These are phyloP conservation scores for Aureobasidium sp. DNA, from an alignment of 2,329 filamentous ascomycete species.

Conservation along the genomic window DNA sequence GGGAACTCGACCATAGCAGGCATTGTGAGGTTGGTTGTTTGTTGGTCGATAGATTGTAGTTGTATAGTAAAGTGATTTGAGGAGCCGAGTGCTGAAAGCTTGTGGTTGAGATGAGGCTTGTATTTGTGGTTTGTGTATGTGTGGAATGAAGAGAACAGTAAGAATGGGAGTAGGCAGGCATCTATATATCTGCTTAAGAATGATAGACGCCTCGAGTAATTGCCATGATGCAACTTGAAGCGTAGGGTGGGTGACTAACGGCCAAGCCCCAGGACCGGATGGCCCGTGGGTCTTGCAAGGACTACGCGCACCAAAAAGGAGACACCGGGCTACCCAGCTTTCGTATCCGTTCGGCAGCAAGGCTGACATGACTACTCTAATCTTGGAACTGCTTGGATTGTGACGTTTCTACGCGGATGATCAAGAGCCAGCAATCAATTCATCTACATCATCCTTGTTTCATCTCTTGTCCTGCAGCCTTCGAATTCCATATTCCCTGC, in stretches of 20 bases:
- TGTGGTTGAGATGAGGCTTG: background rate
- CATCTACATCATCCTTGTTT: constrained; percentile 11
- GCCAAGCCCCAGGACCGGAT: background rate
- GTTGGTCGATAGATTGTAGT: background rate
- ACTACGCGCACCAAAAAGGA: constrained; percentile 7
- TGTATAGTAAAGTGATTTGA: background rate
- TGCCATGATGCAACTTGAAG: constrained; percentile 17
- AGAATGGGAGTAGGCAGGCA: constrained; percentile 10
- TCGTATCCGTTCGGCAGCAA: constrained; percentile 14
- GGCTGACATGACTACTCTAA: constrained; percentile 13
- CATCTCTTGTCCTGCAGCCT: constrained; percentile 9
- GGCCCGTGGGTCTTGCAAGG: background rate
- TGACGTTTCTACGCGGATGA: constrained; percentile 9
- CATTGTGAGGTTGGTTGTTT: constrained; percentile 26
- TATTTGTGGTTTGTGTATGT: background rate
- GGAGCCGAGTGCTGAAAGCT: background rate
- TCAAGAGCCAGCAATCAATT: constrained; percentile 6
- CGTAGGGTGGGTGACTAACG: constrained; percentile 9
- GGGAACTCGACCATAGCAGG: constrained; percentile 36
- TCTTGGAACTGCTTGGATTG: constrained; percentile 11
- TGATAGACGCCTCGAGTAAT: constrained; percentile 9
- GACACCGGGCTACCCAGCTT: background rate
- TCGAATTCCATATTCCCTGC: constrained; percentile 4
- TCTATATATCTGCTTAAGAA: constrained; percentile 8
- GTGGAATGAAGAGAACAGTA: constrained; percentile 1